Base-by-base conservation (phyloP, 768 basidiomycete species). In the Macrolepiota fuliginosa region DNA sequence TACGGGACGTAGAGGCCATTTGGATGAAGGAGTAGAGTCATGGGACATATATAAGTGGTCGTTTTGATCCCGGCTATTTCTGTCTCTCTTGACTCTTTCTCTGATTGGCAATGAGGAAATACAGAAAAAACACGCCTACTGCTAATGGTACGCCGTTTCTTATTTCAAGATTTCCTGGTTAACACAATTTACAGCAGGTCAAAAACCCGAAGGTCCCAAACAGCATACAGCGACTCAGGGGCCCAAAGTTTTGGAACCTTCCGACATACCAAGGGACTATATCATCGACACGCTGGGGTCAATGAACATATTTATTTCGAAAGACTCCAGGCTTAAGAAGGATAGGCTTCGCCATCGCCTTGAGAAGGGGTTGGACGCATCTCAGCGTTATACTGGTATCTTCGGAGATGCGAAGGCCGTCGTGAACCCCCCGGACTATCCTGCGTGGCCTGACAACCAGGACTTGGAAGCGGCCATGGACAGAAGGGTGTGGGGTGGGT, bases 281-380 rank as follows among this genome's bases (percentile, higher is more conserved):
- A 17, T 40, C 39, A 5, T 12, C 39, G 39, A 40, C 39, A 40
- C 13, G 12, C 12, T 36, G 36, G 36, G 12, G 12, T 12, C 12
- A 4, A 36, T 36, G 36, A 36, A 36, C 36, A 36, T 36, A 36
- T 36, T 12, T 36, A 36, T 36, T 12, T 36, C 36, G 36, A 36
- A 36, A 17, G 13, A 12, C n/a, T 15, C 39, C 2, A 74, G 72
- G 64, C 59, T 75, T n/a, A 63, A 40, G 39, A 40, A 40, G 11
- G 39, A 17, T 40, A 5, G 13, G n/a, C 7, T 17, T 4, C n/a
- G 39, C 4, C 39, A 40, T 5, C 39, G 39, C 1, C n/a, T 40
- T 40, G 39, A 12, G 42, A 45, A 32, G 42, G 19, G 4, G 19
- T 22, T 45, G 17, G 15, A 45, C 19, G 42, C 17, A 3, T 45